Base-by-base conservation (phyloP, 129 eudicot species). In the Solidago caesia region DNA sequence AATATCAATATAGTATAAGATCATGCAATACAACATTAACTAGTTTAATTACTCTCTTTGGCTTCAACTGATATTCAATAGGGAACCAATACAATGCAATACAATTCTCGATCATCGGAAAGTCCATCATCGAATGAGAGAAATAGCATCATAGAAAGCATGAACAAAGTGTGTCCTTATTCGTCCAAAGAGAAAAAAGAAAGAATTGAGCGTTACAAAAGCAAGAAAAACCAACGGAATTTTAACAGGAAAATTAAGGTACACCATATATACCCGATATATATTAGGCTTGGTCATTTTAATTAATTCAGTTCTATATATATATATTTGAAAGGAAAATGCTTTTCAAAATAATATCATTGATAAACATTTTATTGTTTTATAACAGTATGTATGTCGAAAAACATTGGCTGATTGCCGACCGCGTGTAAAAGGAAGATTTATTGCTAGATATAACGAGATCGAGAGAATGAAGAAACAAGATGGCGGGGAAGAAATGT, bases 231-330 rank as follows among this genome's bases (percentile, higher is more conserved):
- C 74, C 89, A 74, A 25, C 85, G 96, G 71, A 90, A 90, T 51
- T 90, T 87, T 84, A 85, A 84, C 87, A 87, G 87, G 84, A 90
- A 87, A 75, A 87, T 90, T 64, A 88, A 90, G 94, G 96, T 90
- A 43, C 12, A 10, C 12, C 52, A 15, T 58, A 16, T 6, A 2
- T 15, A 57, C 63, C 3, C 27, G 21, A 21, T 25, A 59, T 58
- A 33, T 33, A 33, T 33, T 0, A 33, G 39, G 39, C 39, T 33
- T 33, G 39, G 39, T 33, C 39, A 33, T 33, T 33, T 33, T 33
- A 1, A 3, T 33, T 33, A 33, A 33, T 33, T 33, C 39, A 21
- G 21, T 21, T 59, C 29, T 4, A 60, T 60, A 27, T 16, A 16
- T 60, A 59, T n/a, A 59, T 7, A 59, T 60, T 60, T 60, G 4